Conservation (phyloP, 2,329 filamentous ascomycete genomes). For the Hypoxylon rubiginosum region DNA sequence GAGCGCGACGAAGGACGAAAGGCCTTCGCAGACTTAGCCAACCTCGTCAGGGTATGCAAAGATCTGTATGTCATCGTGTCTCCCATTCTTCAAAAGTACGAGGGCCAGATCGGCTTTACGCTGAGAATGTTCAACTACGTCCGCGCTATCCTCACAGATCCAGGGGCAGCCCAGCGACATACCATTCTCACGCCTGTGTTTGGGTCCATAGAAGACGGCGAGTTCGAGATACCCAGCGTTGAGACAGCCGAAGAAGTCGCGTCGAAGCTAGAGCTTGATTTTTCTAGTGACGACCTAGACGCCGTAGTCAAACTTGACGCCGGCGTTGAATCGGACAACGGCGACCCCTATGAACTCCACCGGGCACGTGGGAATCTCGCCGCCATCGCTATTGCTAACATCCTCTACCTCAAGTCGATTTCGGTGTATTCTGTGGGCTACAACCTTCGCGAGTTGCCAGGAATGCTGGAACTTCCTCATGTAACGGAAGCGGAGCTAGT, state of each 20-base stretch:
- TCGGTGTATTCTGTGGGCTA: neutral
- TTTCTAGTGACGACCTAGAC: too few species aligned
- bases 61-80: neutral
- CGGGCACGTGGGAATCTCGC: neutral
- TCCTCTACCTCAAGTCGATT: conserved; percentile 2
- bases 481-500: neutral
- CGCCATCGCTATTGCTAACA: neutral
- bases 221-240: too few species aligned
- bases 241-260: too few species aligned
- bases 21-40: neutral
- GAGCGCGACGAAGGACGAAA: neutral
- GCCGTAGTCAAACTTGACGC: too few species aligned
- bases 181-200: conserved; percentile 4
- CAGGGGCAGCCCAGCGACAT: neutral
- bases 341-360: neutral
- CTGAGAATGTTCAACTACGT: conserved; percentile 1
- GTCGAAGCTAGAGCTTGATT: too few species aligned
- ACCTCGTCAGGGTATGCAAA: conserved; percentile 6
- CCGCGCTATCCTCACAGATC: neutral
- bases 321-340: too few species aligned
- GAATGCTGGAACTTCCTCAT: neutral
- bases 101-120: neutral
- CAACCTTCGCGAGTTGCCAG: neutral
- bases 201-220: neutral
- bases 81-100: neutral